Percentiles rank a stretch among this genome's conserved stretches.
Evolutionary conservation across 1,284 basidiomycete species (phyloP).

Genomic region (Cutaneotrichosporon daszewskae): DNA sequence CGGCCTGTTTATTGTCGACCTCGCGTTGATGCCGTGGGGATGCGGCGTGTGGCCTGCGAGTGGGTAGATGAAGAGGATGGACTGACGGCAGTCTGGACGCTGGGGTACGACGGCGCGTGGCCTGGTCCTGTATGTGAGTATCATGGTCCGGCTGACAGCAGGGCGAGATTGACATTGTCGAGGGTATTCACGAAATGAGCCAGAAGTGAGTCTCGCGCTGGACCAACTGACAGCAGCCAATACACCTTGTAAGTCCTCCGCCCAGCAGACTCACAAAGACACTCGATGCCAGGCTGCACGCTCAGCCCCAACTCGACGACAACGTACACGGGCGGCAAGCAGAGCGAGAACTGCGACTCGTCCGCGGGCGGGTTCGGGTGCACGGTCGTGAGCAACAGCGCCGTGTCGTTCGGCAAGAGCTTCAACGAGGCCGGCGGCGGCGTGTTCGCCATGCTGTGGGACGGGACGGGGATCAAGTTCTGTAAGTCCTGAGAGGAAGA

Average conservation of each 20-base stretch:
- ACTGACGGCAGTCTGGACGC: constrained; percentile 36
- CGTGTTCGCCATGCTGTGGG: constrained; percentile 69
- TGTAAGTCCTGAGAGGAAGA: constrained; percentile 51
- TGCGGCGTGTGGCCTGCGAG: constrained; percentile 77
- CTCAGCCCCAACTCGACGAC: constrained; percentile 25
- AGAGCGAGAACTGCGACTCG: constrained; percentile 29
- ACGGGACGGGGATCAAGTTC: constrained; percentile 61
- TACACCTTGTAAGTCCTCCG: no score
- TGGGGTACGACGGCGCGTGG: constrained; percentile 39
- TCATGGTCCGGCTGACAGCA: constrained; percentile 13
- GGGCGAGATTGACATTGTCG: constrained; percentile 47
- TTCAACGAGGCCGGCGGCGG: constrained; percentile 68
- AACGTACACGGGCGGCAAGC: constrained; percentile 25
- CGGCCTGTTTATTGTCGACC: constrained; percentile 74
- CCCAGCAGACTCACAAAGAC: no score
- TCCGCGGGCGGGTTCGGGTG: constrained; percentile 60
- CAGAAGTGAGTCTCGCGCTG: no score
- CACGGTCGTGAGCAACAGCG: constrained; percentile 55
- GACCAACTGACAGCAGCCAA: no score
- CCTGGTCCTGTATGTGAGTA: constrained; percentile 27
- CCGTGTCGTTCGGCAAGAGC: constrained; percentile 59
- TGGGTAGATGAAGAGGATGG: constrained; percentile 17
- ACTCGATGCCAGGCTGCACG: constrained; percentile 37
- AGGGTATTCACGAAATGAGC: constrained; percentile 37
- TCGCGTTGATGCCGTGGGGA: constrained; percentile 67